phyloP scores from a whole-genome alignment of 108 stramenopile species.

The Stephanodiscus minutulus region DNA sequence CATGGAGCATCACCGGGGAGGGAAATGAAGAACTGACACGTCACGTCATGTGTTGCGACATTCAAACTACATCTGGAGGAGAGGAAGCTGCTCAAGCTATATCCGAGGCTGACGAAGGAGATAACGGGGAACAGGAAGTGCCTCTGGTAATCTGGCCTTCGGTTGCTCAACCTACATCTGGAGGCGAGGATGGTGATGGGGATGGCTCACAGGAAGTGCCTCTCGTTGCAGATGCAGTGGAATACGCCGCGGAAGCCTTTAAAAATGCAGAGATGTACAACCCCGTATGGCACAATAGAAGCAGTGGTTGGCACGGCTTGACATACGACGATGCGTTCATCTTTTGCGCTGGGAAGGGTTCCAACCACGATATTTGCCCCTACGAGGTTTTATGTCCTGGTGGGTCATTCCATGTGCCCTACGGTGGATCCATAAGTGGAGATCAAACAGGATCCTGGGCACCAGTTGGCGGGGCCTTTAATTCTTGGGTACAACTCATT shows the following conservation, averaged over 20 bases:
- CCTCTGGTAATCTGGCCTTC: too few relatives aligned
- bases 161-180: too few relatives aligned
- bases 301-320: slow-evolving; percentile 11
- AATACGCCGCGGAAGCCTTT: not conserved
- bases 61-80: not conserved
- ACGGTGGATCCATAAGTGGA: not conserved
- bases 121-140: not conserved
- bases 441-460: slow-evolving; percentile 8
- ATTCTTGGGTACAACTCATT: slow-evolving; percentile 18
- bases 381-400: slow-evolving; percentile 26
- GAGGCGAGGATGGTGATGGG: not conserved
- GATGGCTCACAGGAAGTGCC: not conserved
- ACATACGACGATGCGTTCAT: slow-evolving; percentile 6
- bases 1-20: slow-evolving; percentile 20
- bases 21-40: slow-evolving; percentile 18
- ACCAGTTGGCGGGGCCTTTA: slow-evolving; percentile 4
- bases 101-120: not conserved
- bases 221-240: too few relatives aligned
- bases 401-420: slow-evolving; percentile 4
- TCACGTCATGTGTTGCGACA: slow-evolving; percentile 22
- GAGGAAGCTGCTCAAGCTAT: not conserved
- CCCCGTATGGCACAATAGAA: not conserved
- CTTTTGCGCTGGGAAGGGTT: slow-evolving; percentile 6
- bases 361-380: slow-evolving; percentile 13
- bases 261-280: not conserved